Evolutionary conservation across 2,329 filamentous ascomycete species (phyloP).

Genomic region (Exophiala phaeomuriformis): DNA sequence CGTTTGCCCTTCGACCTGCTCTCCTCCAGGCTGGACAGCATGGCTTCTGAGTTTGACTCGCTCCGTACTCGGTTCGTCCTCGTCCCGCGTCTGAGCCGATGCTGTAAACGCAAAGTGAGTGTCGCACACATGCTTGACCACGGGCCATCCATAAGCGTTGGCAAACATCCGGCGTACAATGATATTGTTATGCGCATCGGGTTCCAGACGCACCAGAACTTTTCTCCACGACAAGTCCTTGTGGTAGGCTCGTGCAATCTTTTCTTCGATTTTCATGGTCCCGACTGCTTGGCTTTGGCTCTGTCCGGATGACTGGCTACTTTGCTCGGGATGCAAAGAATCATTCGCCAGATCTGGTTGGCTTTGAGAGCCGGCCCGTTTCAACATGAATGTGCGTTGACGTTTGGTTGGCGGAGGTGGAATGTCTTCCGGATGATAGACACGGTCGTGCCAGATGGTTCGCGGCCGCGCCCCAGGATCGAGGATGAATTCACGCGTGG

Average conservation of each 20-base stretch:
- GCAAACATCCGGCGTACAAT: slow-evolving; percentile 93
- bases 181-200: slow-evolving; percentile 97
- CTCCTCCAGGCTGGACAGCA: slow-evolving; percentile 55
- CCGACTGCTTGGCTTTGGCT: slow-evolving; percentile 36
- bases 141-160: slow-evolving; percentile 96
- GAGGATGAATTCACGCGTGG: slow-evolving; percentile 70
- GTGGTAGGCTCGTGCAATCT: slow-evolving; percentile 94
- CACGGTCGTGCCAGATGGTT: slow-evolving; percentile 92
- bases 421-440: slow-evolving; percentile 91
- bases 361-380: slow-evolving; percentile 4
- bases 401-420: slow-evolving; percentile 60
- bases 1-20: slow-evolving; percentile 50
- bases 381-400: slow-evolving; percentile 34
- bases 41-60: slow-evolving; percentile 56
- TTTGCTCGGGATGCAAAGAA: slow-evolving; percentile 3
- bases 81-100: slow-evolving; percentile 58
- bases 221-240: slow-evolving; percentile 90
- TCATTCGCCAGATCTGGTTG: slow-evolving; percentile 2
- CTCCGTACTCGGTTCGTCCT: slow-evolving; percentile 60
- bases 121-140: slow-evolving; percentile 88
- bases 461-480: slow-evolving; percentile 74
- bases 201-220: slow-evolving; percentile 88
- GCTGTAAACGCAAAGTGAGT: slow-evolving; percentile 81
- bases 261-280: slow-evolving; percentile 86
- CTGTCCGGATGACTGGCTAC: slow-evolving; percentile 22